Percentiles rank a stretch among this genome's conserved stretches.
Conservation (phyloP, 164 flowering plant genomes). For the Aristolochia californica region DNA sequence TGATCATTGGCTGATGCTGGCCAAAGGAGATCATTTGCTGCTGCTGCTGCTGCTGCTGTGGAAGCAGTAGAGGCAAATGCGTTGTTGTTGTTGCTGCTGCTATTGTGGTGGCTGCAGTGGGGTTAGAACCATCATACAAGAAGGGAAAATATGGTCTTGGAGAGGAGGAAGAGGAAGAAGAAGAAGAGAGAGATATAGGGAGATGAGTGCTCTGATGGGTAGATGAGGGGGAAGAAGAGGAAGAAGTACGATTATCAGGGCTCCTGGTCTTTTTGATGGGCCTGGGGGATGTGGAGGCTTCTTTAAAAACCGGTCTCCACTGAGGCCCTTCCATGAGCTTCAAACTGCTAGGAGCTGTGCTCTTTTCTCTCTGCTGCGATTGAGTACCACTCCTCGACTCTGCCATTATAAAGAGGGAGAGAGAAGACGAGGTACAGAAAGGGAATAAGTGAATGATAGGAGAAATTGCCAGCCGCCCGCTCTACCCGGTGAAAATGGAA, state of each 20-base stretch:
- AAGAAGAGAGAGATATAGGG: not conserved
- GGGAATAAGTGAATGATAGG: not conserved
- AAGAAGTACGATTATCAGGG: slow-evolving; percentile 36
- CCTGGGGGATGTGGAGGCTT: slow-evolving; percentile 43
- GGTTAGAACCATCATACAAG: slow-evolving; percentile 33
- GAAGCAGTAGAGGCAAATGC: slow-evolving; percentile 8
- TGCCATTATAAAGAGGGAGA: not conserved
- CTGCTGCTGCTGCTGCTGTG: too few species aligned
- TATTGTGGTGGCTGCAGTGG: slow-evolving; percentile 19
- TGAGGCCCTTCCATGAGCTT: slow-evolving; percentile 19
- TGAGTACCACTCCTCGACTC: slow-evolving; percentile 1
- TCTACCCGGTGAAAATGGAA: not conserved
- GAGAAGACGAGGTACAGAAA: not conserved
- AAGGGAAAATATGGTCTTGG: slow-evolving; percentile 51
- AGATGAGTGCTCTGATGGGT: not conserved
- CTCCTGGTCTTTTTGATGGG: slow-evolving; percentile 60
- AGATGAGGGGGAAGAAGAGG: not conserved
- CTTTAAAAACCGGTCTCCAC: slow-evolving; percentile 50
- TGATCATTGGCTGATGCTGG: slow-evolving; percentile 10
- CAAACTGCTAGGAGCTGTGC: not conserved
- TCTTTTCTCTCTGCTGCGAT: not conserved
- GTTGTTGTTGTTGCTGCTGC: too few species aligned
- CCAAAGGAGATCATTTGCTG: slow-evolving; percentile 83
- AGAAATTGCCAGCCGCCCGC: slow-evolving; percentile 4
- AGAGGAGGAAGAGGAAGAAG: too few species aligned